Conservation (phyloP, 306 rosid species). For the Dryas octopetala region DNA sequence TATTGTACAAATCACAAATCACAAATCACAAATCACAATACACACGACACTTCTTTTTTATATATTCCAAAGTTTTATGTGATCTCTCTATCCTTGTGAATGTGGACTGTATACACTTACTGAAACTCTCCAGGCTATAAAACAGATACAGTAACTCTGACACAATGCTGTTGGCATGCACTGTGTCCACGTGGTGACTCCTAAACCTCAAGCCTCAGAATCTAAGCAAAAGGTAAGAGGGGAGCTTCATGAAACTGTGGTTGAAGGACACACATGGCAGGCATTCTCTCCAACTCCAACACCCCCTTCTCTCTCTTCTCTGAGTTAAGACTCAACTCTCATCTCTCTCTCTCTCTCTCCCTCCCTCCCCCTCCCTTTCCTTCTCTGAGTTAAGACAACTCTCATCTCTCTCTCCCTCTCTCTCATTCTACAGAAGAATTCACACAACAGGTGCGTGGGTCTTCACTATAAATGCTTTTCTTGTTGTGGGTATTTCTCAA, state of each 20-base stretch:
- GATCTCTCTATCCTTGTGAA: background rate
- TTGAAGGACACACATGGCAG: conserved; percentile 26
- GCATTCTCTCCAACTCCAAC: conserved; percentile 3
- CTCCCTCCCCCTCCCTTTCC: conserved; percentile 1
- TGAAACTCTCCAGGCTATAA: too few species aligned
- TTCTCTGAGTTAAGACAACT: background rate
- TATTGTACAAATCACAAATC: too few species aligned
- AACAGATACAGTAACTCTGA: background rate
- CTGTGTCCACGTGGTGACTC: conserved; percentile 57
- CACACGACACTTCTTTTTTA: too few species aligned
- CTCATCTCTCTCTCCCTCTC: background rate
- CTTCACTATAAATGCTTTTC: conserved; percentile 15
- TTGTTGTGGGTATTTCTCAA: conserved; percentile 8
- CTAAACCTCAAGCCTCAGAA: conserved; percentile 46
- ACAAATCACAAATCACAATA: too few species aligned
- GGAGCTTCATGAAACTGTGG: conserved; percentile 32
- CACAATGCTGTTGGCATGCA: conserved; percentile 31
- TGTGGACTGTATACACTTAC: background rate
- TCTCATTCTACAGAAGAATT: conserved; percentile 5
- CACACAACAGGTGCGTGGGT: conserved; percentile 36
- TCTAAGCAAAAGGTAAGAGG: conserved; percentile 24
- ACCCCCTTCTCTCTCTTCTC: conserved; percentile 15
- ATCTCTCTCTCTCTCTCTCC: background rate
- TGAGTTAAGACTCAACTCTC: background rate
- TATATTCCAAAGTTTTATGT: too few species aligned